Evolutionary conservation across 2,329 filamentous ascomycete species (phyloP).

Genomic region (Coniochaeta prunicola): DNA sequence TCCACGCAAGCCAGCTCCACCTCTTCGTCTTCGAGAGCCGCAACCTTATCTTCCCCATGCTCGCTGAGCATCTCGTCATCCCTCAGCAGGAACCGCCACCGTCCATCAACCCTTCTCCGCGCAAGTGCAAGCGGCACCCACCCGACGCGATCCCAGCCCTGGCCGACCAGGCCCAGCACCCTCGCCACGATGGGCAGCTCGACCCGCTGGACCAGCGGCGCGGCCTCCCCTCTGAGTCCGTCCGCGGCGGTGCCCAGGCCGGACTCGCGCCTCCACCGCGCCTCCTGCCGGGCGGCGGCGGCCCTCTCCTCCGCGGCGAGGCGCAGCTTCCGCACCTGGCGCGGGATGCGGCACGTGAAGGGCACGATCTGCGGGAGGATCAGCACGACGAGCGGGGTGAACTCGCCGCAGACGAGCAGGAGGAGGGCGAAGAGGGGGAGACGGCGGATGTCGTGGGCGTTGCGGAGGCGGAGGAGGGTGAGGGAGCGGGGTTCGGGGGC

Average conservation of each 20-base stretch:
- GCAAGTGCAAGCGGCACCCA: constrained; percentile 44
- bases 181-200: constrained; percentile 29
- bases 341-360: constrained; percentile 73
- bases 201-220: neutral
- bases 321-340: constrained; percentile 56
- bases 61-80: constrained; percentile 65
- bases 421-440: constrained; percentile 73
- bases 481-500: constrained; percentile 50
- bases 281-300: constrained; percentile 36
- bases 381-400: constrained; percentile 74
- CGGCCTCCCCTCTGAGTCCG: neutral
- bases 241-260: neutral
- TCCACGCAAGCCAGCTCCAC: constrained; percentile 64
- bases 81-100: constrained; percentile 55
- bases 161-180: constrained; percentile 36
- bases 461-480: constrained; percentile 63
- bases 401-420: constrained; percentile 73
- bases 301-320: constrained; percentile 46
- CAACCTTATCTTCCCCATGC: constrained; percentile 51
- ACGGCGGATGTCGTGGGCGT: constrained; percentile 64
- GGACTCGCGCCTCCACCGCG: constrained; percentile 13
- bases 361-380: constrained; percentile 67
- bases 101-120: constrained; percentile 40
- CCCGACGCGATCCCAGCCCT: constrained; percentile 42
- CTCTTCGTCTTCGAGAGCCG: constrained; percentile 54